Evolutionary conservation across 2,329 filamentous ascomycete genomes (phyloP).

Genomic region (Elsinoe arachidis): DNA sequence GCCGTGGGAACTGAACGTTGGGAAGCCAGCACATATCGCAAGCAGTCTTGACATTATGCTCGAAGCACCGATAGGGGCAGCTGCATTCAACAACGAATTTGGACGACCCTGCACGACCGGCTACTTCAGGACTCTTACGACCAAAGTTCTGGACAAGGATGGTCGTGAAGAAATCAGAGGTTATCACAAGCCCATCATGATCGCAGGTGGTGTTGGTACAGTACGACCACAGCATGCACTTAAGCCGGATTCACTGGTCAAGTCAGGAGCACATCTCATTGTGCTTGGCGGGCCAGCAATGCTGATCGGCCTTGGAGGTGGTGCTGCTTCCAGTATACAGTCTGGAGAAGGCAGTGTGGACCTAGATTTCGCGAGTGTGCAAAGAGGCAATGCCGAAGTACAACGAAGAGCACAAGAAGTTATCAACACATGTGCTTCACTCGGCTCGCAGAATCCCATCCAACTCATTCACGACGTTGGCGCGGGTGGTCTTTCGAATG

Average conservation of each 20-base stretch:
- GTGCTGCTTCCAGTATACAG: slow-evolving; percentile 84
- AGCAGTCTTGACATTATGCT: slow-evolving; percentile 96
- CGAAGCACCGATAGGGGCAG: slow-evolving; percentile 89
- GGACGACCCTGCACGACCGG: slow-evolving; percentile 81
- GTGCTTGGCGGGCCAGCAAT: slow-evolving; percentile 94
- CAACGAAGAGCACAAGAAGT: slow-evolving; percentile 95
- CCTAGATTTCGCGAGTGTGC: slow-evolving; percentile 93
- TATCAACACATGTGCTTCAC: slow-evolving; percentile 83
- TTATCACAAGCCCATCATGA: slow-evolving; percentile 98
- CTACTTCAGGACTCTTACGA: slow-evolving; percentile 84
- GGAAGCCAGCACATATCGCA: slow-evolving; percentile 83
- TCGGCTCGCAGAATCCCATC: slow-evolving; percentile 81
- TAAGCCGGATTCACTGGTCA: slow-evolving; percentile 71
- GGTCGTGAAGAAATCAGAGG: slow-evolving; percentile 66
- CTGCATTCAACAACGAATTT: slow-evolving; percentile 96
- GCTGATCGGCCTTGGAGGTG: slow-evolving; percentile 92
- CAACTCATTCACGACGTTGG: slow-evolving; percentile 97
- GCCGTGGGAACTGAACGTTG: slow-evolving; percentile 87
- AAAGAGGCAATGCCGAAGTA: slow-evolving; percentile 94
- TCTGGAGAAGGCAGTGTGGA: slow-evolving; percentile 84
- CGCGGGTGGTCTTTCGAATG: slow-evolving; percentile 77
- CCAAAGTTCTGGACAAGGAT: slow-evolving; percentile 52
- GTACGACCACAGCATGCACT: slow-evolving; percentile 85
- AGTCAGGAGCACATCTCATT: slow-evolving; percentile 79
- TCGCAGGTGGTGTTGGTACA: slow-evolving; percentile 89